These are phyloP conservation scores for Trichosanthes cucumerina DNA, from an alignment of 306 rosid genomes.

Conservation along the genomic window DNA sequence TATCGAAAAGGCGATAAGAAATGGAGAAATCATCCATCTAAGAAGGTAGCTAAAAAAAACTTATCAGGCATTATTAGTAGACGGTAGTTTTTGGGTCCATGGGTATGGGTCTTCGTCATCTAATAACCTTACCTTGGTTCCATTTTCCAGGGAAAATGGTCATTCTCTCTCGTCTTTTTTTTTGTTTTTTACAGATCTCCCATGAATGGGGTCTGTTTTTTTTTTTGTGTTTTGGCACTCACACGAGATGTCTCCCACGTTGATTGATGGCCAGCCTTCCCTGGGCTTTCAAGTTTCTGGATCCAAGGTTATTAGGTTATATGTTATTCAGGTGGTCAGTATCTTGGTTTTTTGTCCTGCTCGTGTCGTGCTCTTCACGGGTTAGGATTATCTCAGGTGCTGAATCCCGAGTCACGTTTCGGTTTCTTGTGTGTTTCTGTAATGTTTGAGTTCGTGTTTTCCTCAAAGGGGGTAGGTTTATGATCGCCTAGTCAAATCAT, in stretches of 20 bases:
- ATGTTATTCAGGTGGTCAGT: neutral
- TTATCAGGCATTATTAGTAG: conserved; percentile 32
- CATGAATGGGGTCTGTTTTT: conserved; percentile 35
- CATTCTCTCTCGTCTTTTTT: conserved; percentile 18
- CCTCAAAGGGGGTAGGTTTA: conserved; percentile 48
- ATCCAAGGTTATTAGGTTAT: conserved; percentile 1
- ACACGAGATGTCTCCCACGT: conserved; percentile 24
- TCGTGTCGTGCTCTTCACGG: neutral
- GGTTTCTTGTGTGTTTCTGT: conserved; percentile 28
- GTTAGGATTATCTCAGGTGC: conserved; percentile 20
- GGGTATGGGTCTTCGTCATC: conserved; percentile 29
- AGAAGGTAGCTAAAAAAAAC: conserved; percentile 14
- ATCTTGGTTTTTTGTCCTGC: neutral
- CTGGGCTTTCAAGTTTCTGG: conserved; percentile 34
- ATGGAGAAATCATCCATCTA: conserved; percentile 6
- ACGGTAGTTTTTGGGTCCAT: conserved; percentile 78
- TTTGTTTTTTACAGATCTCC: conserved; percentile 59
- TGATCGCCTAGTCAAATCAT: conserved; percentile 11
- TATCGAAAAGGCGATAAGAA: neutral
- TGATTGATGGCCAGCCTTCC: conserved; percentile 35
- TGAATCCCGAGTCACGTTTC: conserved; percentile 21
- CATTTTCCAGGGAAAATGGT: conserved; percentile 65
- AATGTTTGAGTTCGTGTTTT: conserved; percentile 43
- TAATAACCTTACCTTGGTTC: conserved; percentile 31
- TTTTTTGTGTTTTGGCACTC: conserved; percentile 35